Evolutionary conservation across 2,329 filamentous ascomycete genomes (phyloP).

Genomic region (Aspergillus phoenicis): DNA sequence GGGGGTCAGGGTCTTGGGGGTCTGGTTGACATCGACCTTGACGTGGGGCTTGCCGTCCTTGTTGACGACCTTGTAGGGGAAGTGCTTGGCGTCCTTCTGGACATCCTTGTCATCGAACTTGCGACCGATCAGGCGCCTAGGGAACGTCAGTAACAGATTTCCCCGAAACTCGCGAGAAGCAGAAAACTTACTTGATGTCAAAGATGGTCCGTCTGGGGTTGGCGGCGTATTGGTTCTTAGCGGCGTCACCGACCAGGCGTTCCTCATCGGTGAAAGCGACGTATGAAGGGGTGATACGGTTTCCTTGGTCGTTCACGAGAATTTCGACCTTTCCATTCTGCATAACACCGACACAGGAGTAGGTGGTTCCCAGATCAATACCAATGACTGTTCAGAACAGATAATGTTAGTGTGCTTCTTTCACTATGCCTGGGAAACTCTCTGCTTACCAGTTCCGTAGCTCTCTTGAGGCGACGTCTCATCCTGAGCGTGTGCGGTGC

Average conservation of each 20-base stretch:
- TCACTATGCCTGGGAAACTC: fast-evolving
- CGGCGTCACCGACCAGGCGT: conserved; percentile 93
- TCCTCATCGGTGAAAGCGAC: conserved; percentile 97
- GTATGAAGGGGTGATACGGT: conserved; percentile 93
- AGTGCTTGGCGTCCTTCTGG: conserved; percentile 94
- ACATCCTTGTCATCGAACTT: conserved; percentile 84
- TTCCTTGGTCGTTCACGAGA: conserved; percentile 93
- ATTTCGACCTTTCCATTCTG: conserved; percentile 94
- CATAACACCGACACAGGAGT: conserved; percentile 91
- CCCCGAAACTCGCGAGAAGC: not conserved
- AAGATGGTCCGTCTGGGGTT: conserved; percentile 78
- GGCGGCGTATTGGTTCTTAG: conserved; percentile 88
- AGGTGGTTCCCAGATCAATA: conserved; percentile 93
- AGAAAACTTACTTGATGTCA: conserved; percentile 75
- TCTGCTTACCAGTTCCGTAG: conserved; percentile 68
- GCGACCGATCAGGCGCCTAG: conserved; percentile 79
- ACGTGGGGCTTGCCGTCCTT: conserved; percentile 89
- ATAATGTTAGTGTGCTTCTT: not conserved
- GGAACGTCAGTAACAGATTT: conserved; percentile 13
- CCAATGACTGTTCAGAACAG: conserved; percentile 69
- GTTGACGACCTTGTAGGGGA: conserved; percentile 91
- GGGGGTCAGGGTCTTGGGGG: conserved; percentile 64
- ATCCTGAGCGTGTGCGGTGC: conserved; percentile 70
- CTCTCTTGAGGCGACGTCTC: conserved; percentile 68
- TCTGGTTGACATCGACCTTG: conserved; percentile 63